These are phyloP conservation scores for Pseudopediastrum boryanum DNA, from an alignment of 139 green algal species.

Conservation along the genomic window DNA sequence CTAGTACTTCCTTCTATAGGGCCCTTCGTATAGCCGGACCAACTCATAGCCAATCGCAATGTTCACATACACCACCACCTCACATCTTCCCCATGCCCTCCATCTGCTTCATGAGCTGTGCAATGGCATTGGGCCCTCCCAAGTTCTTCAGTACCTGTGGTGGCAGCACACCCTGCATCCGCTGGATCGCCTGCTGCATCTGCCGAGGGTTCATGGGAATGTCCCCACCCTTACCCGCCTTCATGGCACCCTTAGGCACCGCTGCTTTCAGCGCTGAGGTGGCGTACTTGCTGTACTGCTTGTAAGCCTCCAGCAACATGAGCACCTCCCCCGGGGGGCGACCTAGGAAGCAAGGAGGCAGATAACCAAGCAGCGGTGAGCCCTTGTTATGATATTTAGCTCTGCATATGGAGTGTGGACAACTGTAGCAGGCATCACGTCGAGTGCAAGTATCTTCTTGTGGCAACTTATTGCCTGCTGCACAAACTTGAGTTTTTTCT, in stretches of 20 bases:
- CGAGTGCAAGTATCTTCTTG: no score
- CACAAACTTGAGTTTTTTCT: no score
- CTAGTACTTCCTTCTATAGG: no score
- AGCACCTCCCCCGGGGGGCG: conserved; percentile 37
- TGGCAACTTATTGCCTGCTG: no score
- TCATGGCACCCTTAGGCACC: conserved; percentile 67
- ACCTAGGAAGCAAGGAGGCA: conserved; percentile 7
- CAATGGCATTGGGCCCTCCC: conserved; percentile 84
- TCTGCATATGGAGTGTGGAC: no score
- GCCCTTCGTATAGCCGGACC: no score
- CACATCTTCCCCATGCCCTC: conserved; percentile 41
- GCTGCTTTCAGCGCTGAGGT: conserved; percentile 86
- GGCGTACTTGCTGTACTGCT: conserved; percentile 88
- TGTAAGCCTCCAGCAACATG: conserved; percentile 91
- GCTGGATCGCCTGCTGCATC: conserved; percentile 78
- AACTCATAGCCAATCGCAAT: no score
- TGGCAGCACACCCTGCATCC: conserved; percentile 90
- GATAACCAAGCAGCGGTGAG: background rate
- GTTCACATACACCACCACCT: background rate
- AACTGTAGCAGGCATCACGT: no score
- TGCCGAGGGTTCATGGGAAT: conserved; percentile 76
- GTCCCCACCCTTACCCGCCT: conserved; percentile 61
- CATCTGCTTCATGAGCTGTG: conserved; percentile 89
- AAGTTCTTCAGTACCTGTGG: conserved; percentile 96
- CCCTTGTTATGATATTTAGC: no score